phyloP scores from a whole-genome alignment of 805 yeast species.

The Torulaspora delbrueckii region DNA sequence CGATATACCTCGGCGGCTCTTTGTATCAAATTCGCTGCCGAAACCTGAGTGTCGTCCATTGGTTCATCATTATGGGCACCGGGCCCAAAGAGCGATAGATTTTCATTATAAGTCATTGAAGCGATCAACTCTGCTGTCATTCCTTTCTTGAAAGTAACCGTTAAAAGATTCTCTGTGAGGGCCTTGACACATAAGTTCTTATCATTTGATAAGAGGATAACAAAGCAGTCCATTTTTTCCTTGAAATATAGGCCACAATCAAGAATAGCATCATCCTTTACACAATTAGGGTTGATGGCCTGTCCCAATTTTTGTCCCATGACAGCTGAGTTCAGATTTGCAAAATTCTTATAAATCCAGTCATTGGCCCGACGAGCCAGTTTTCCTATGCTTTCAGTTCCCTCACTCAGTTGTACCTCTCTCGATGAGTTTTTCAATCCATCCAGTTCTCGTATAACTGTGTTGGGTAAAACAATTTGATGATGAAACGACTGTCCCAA shows the following conservation, averaged over 20 bases:
- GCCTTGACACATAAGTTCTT: slow-evolving; percentile 79
- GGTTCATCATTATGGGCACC: neutral
- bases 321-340: slow-evolving; percentile 46
- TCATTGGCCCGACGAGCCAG: slow-evolving; percentile 69
- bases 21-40: slow-evolving; percentile 3
- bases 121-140: slow-evolving; percentile 50
- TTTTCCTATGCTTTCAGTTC: slow-evolving; percentile 39
- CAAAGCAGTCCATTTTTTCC: slow-evolving; percentile 38
- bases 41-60: neutral
- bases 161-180: slow-evolving; percentile 55
- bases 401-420: slow-evolving; percentile 10
- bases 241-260: slow-evolving; percentile 75
- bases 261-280: slow-evolving; percentile 75
- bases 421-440: slow-evolving; percentile 55
- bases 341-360: slow-evolving; percentile 66
- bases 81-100: slow-evolving; percentile 15
- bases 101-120: slow-evolving; percentile 37
- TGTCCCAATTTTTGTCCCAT: slow-evolving; percentile 63
- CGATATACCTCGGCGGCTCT: slow-evolving; percentile 28
- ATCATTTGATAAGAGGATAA: slow-evolving; percentile 73
- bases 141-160: slow-evolving; percentile 46
- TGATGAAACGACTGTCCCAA: slow-evolving; percentile 42
- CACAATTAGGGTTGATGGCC: slow-evolving; percentile 40
- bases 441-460: slow-evolving; percentile 75
- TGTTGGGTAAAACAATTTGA: slow-evolving; percentile 59